These are phyloP conservation scores for Aspergillus incahuasiensis DNA, from an alignment of 495 filamentous ascomycete species.

Conservation along the genomic window DNA sequence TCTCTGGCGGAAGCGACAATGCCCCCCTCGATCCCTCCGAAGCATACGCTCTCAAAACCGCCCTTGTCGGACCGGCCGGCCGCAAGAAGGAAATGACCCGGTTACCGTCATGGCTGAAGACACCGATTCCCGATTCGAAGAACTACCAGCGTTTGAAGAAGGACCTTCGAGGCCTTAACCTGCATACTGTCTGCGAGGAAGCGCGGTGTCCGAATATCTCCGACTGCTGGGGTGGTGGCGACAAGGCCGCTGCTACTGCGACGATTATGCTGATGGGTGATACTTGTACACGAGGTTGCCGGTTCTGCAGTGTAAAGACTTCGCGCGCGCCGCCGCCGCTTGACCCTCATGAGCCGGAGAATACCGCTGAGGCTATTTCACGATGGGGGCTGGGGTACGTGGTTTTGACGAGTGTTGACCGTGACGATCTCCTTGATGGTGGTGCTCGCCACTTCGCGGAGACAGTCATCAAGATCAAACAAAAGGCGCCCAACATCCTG, in stretches of 20 bases:
- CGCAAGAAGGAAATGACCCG: slow-evolving; percentile 82
- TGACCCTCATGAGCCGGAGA: slow-evolving; percentile 93
- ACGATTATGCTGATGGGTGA: slow-evolving; percentile 99
- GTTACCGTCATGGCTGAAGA: slow-evolving; percentile 92
- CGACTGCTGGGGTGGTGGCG: slow-evolving; percentile 91
- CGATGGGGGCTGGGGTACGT: slow-evolving; percentile 96
- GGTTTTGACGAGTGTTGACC: slow-evolving; percentile 87
- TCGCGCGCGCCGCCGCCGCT: slow-evolving; percentile 70
- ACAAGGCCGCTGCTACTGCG: slow-evolving; percentile 86
- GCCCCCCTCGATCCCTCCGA: slow-evolving; percentile 57
- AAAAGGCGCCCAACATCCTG: slow-evolving; percentile 76
- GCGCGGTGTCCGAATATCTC: slow-evolving; percentile 95
- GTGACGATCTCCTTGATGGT: slow-evolving; percentile 86
- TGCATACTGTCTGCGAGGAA: slow-evolving; percentile 98
- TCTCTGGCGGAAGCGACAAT: slow-evolving; percentile 46
- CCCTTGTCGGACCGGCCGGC: slow-evolving; percentile 73
- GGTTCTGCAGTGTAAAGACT: slow-evolving; percentile 97
- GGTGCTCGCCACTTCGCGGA: slow-evolving; percentile 90
- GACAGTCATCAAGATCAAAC: slow-evolving; percentile 90
- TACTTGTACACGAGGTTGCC: slow-evolving; percentile 92
- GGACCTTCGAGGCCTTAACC: slow-evolving; percentile 80
- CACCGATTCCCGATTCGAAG: slow-evolving; percentile 76
- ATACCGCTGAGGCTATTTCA: slow-evolving; percentile 88
- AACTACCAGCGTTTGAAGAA: slow-evolving; percentile 93
- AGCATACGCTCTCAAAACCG: slow-evolving; percentile 63